These are phyloP conservation scores for Aspergillus kassunensis DNA, from an alignment of 495 filamentous ascomycete genomes.

Conservation along the genomic window DNA sequence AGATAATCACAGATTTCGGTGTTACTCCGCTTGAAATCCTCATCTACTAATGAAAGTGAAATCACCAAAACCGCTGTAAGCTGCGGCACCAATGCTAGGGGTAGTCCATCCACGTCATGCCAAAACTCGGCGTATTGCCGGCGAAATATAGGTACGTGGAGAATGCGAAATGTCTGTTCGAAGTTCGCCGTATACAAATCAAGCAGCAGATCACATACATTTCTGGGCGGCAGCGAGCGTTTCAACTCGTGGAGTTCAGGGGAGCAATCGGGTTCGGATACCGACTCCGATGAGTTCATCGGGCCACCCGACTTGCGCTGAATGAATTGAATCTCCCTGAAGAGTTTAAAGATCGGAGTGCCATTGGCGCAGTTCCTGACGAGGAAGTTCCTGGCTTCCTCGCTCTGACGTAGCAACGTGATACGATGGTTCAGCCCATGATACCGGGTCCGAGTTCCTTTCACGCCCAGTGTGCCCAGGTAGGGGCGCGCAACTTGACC, in stretches of 20 bases:
- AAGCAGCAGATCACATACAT: constrained; percentile 22
- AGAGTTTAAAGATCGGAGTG: constrained; percentile 16
- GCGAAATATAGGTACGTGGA: constrained; percentile 25
- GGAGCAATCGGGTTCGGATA: constrained; percentile 9
- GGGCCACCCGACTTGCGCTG: constrained; percentile 18
- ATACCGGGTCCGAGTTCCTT: constrained; percentile 24
- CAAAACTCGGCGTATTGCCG: constrained; percentile 20
- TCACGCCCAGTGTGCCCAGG: constrained; percentile 22
- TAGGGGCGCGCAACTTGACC: background rate
- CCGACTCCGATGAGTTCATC: constrained; percentile 19
- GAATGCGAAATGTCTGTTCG: constrained; percentile 22
- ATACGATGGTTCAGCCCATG: constrained; percentile 25
- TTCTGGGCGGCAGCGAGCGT: background rate
- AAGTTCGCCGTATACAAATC: constrained; percentile 22
- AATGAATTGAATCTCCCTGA: constrained; percentile 29
- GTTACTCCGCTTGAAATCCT: constrained; percentile 28
- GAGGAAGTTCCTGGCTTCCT: constrained; percentile 24
- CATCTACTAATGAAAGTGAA: constrained; percentile 2
- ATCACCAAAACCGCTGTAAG: constrained; percentile 20
- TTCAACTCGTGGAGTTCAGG: constrained; percentile 2
- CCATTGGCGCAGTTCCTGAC: constrained; percentile 21
- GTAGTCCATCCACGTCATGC: too few relatives aligned
- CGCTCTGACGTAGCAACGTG: constrained; percentile 24
- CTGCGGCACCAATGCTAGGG: constrained; percentile 19
- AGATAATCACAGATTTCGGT: constrained; percentile 33